phyloP scores from a whole-genome alignment of 1,284 basidiomycete species.

The Ustilago shanxiensis region DNA sequence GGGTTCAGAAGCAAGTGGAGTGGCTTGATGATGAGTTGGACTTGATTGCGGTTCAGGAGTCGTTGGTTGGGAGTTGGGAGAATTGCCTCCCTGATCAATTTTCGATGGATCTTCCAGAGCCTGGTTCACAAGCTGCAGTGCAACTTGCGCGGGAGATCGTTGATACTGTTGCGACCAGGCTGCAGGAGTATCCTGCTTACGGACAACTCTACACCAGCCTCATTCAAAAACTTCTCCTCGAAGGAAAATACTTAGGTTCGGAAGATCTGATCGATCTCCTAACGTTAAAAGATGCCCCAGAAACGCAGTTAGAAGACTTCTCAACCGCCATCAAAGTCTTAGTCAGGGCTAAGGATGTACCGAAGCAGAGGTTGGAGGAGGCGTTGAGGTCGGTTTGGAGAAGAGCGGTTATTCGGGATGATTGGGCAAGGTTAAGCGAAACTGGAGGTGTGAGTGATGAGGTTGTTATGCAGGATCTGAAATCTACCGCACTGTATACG shows the following conservation, averaged over 20 bases:
- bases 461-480: slow-evolving; percentile 36
- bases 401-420: slow-evolving; percentile 85
- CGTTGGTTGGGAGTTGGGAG: slow-evolving; percentile 62
- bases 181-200: slow-evolving; percentile 47
- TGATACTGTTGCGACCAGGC: slow-evolving; percentile 28
- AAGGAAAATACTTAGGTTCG: slow-evolving; percentile 69
- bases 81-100: slow-evolving; percentile 38
- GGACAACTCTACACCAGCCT: slow-evolving; percentile 57
- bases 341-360: slow-evolving; percentile 70
- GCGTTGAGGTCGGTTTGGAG: slow-evolving; percentile 82
- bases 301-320: slow-evolving; percentile 70
- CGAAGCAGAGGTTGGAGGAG: slow-evolving; percentile 66
- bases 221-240: slow-evolving; percentile 64
- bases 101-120: background rate
- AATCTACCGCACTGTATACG: slow-evolving; percentile 36
- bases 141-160: slow-evolving; percentile 36
- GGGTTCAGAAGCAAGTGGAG: slow-evolving; percentile 68
- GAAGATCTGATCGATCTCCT: slow-evolving; percentile 74
- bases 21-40: slow-evolving; percentile 73
- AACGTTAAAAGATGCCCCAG: slow-evolving; percentile 72
- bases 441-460: slow-evolving; percentile 53
- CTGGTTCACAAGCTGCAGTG: slow-evolving; percentile 9
- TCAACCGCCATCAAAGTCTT: slow-evolving; percentile 72
- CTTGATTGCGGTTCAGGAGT: slow-evolving; percentile 74
- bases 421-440: slow-evolving; percentile 70